Conservation (phyloP, 2,329 filamentous ascomycete species). For the Aspergillus neotritici region DNA sequence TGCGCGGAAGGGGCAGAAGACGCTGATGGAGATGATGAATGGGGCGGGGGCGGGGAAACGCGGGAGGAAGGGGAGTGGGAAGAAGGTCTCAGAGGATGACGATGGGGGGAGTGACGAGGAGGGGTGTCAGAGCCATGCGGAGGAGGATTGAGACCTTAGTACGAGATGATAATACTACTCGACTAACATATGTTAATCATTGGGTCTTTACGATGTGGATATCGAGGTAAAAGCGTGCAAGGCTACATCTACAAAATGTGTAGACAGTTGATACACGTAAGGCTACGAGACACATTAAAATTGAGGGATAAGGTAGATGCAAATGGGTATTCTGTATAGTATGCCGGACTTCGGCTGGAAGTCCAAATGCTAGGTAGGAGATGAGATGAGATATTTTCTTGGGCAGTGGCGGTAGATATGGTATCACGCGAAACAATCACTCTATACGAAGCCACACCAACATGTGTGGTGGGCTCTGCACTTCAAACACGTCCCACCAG, state of each 20-base stretch:
- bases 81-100: constrained; percentile 3
- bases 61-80: constrained; percentile 3
- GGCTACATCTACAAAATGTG: background rate
- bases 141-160: background rate
- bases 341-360: constrained; percentile 7
- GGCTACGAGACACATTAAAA: background rate
- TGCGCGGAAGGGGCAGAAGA: constrained; percentile 32
- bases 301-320: background rate
- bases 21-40: constrained; percentile 32
- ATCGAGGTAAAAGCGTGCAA: background rate
- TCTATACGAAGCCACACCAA: too few species aligned
- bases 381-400: background rate
- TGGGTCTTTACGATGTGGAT: too few species aligned
- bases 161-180: too few species aligned
- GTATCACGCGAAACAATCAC: too few species aligned
- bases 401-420: background rate
- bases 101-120: constrained; percentile 14
- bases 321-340: constrained; percentile 12
- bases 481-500: too few species aligned
- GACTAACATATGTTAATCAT: too few species aligned
- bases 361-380: constrained; percentile 1
- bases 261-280: background rate
- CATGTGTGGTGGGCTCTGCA: too few species aligned
- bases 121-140: constrained; percentile 16
- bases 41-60: constrained; percentile 11